Percentiles rank a stretch among this genome's conserved stretches.
Conservation (phyloP, 306 rosid genomes). For the Pterocarpus santalinus region DNA sequence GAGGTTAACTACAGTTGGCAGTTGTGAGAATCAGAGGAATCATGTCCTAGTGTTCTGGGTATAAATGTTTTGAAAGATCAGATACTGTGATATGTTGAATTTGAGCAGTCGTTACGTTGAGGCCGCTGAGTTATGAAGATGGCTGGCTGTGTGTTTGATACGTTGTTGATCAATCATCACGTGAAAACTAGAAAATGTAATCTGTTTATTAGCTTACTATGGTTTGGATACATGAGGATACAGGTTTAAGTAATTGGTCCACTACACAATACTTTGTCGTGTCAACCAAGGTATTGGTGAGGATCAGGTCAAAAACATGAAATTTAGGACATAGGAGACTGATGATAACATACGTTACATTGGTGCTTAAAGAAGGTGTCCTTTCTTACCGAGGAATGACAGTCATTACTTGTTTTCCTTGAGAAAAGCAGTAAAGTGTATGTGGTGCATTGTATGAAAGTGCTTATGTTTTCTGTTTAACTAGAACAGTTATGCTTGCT, state of each 20-base stretch:
- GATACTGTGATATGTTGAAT: not conserved
- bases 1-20: not conserved
- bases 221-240: not conserved
- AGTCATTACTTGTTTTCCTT: not conserved
- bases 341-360: not conserved
- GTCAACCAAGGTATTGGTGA: not conserved
- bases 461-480: constrained; percentile 12
- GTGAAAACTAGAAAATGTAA: not conserved
- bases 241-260: not conserved
- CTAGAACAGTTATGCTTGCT: not conserved
- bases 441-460: not conserved
- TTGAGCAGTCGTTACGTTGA: constrained; percentile 3
- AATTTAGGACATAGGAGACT: constrained; percentile 14
- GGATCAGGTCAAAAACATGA: not conserved
- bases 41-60: not conserved
- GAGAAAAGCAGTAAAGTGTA: not conserved
- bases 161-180: not conserved
- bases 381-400: not conserved
- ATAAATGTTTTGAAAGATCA: not conserved
- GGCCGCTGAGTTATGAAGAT: not conserved
- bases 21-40: constrained; percentile 1
- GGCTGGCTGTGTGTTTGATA: not conserved
- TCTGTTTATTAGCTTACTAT: constrained; percentile 9
- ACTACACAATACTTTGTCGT: not conserved
- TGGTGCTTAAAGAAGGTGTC: not conserved